Evolutionary conservation across 257 asterid species (phyloP), one percentile per base, ranked within the genome.

Genomic region (Lycium barbarum): DNA sequence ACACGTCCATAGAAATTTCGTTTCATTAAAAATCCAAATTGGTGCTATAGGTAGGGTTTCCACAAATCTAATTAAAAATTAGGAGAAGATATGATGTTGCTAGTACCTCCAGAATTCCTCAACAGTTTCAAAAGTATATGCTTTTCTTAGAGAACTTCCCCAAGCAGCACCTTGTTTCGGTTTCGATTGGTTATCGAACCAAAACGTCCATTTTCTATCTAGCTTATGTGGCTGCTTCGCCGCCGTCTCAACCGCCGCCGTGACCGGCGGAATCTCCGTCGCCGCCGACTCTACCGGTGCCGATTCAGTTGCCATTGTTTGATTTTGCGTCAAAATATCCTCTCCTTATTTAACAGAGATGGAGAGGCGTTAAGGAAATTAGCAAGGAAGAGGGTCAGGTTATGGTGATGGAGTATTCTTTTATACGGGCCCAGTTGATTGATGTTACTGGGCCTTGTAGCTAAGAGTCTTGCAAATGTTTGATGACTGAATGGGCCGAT

Each of bases 51-150:
- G 3, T 51, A 51, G 55, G 55, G 13, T 51, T 51, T 51, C 55
- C 79, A 70, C 79, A 70, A 8, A 70, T 70, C 79, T 70, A 22
- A 68, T 7, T 38, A 49, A 12, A n/a, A n/a, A n/a, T n/a, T n/a
- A n/a, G n/a, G n/a, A 78, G 14, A 53, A 53, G 54, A n/a, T 4
- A 38, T 71, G 9, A 43, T 26, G 7, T 6, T 40, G 3, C 38
- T 68, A 51, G 40, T 89, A 96, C 99, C 97, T 91, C 99, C 99
- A 96, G 89, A 96, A 96, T 84, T 96, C 98, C 79, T 96, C 98
- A 54, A 96, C 97, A 47, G 98, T 96, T 62, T 95, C 98, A 86
- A 96, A 96, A 43, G 98, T 93, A 81, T 93, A 93, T 33, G 81
- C 95, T 86, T 92, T 91, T 78, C 95, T 94, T 61, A 96, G 91